These are phyloP conservation scores for Musa itinerans DNA, from an alignment of 176 grass and related monocot species.

Conservation along the genomic window DNA sequence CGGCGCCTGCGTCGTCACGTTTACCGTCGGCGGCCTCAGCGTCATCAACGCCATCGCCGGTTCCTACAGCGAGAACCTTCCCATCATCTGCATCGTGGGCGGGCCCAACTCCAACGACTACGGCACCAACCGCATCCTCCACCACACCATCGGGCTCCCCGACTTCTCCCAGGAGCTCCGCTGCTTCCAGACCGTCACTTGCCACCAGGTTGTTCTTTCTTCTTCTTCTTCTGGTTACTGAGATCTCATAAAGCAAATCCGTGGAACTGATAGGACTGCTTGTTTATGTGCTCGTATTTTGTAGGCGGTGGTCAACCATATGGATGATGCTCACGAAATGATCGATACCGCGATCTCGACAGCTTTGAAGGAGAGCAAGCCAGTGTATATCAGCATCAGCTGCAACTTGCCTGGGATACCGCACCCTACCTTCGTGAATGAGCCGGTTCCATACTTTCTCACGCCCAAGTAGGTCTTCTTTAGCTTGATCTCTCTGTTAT, in stretches of 20 bases:
- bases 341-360: conserved; percentile 15
- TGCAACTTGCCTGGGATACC: conserved; percentile 13
- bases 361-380: conserved; percentile 16
- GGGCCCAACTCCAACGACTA: conserved; percentile 19
- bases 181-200: conserved; percentile 22
- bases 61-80: conserved; percentile 21
- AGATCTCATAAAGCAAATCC: neutral
- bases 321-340: conserved; percentile 20
- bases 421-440: conserved; percentile 1
- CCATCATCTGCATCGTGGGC: conserved; percentile 12
- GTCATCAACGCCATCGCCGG: conserved; percentile 21
- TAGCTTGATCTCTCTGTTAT: neutral
- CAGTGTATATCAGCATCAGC: conserved; percentile 20
- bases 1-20: conserved; percentile 17
- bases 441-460: conserved; percentile 5
- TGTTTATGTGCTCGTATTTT: neutral
- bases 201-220: conserved; percentile 1
- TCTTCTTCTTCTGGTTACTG: neutral
- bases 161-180: conserved; percentile 16
- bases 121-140: conserved; percentile 21
- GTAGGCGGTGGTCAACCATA: conserved; percentile 16
- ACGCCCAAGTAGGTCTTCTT: conserved; percentile 3
- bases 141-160: conserved; percentile 19
- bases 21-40: conserved; percentile 16
- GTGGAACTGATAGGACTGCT: neutral